Conservation (phyloP, 2,329 filamentous ascomycete species). For the Fusarium sp. region DNA sequence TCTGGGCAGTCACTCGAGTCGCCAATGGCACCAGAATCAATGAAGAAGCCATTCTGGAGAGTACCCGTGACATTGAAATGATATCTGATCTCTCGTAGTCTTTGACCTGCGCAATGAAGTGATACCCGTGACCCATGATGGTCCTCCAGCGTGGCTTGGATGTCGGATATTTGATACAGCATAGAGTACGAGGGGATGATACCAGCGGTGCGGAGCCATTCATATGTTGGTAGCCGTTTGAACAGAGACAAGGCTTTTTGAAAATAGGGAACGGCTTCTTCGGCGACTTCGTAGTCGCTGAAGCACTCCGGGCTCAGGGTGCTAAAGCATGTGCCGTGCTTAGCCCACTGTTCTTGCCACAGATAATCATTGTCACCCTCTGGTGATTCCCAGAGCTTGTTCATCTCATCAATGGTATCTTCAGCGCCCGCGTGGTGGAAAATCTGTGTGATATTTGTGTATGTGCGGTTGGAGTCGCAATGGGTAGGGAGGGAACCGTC, state of each 20-base stretch:
- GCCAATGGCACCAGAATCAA: slow-evolving; percentile 4
- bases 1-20: slow-evolving; percentile 8
- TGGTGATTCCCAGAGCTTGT: slow-evolving; percentile 6
- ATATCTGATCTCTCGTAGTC: slow-evolving; percentile 18
- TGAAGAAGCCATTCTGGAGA: slow-evolving; percentile 13
- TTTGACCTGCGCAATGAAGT: slow-evolving; percentile 13
- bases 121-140: slow-evolving; percentile 24
- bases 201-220: slow-evolving; percentile 23
- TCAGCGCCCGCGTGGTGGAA: slow-evolving; percentile 21
- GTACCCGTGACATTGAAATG: slow-evolving; percentile 29
- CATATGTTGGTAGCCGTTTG: slow-evolving; percentile 18
- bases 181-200: slow-evolving; percentile 26
- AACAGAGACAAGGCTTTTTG: slow-evolving; percentile 20
- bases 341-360: slow-evolving; percentile 22
- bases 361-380: slow-evolving; percentile 8
- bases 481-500: slow-evolving; percentile 17
- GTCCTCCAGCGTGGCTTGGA: slow-evolving; percentile 14
- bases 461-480: slow-evolving; percentile 31
- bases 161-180: slow-evolving; percentile 17
- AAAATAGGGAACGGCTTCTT: slow-evolving; percentile 27
- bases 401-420: slow-evolving; percentile 13
- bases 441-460: slow-evolving; percentile 32
- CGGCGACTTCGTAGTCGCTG: slow-evolving; percentile 9
- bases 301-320: slow-evolving; percentile 23
- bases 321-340: slow-evolving; percentile 27